These are phyloP conservation scores for Reutealis trisperma DNA, from an alignment of 345 rosid species.

Conservation along the genomic window DNA sequence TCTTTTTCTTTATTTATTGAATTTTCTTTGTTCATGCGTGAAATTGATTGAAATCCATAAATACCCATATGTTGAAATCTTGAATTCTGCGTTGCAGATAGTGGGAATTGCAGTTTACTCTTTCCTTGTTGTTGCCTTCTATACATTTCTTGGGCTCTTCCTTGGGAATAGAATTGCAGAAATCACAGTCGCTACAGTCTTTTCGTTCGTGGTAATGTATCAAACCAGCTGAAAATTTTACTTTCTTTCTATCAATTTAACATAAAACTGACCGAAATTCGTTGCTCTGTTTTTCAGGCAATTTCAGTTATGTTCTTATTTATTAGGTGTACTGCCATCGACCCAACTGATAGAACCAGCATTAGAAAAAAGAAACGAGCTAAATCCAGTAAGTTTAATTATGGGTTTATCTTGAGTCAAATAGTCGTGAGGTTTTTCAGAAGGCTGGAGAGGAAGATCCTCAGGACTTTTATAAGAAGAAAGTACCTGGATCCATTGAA, in stretches of 20 bases:
- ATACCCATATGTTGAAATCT: constrained; percentile 7
- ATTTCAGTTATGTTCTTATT: constrained; percentile 71
- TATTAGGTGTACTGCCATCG: constrained; percentile 81
- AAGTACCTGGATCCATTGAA: constrained; percentile 83
- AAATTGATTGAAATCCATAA: neutral
- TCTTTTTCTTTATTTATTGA: neutral
- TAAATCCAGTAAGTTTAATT: constrained; percentile 60
- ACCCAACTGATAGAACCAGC: constrained; percentile 86
- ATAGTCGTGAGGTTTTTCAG: constrained; percentile 70
- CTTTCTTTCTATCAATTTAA: constrained; percentile 1
- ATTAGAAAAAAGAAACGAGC: constrained; percentile 58
- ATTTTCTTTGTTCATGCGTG: neutral
- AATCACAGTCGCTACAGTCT: constrained; percentile 58
- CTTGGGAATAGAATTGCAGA: constrained; percentile 77
- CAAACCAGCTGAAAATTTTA: neutral
- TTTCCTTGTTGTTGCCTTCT: constrained; percentile 66
- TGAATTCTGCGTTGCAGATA: constrained; percentile 45
- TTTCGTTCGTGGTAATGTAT: constrained; percentile 66
- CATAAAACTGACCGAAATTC: neutral
- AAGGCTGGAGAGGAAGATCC: constrained; percentile 83
- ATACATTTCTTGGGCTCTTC: constrained; percentile 75
- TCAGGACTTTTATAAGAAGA: constrained; percentile 69
- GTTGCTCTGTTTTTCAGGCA: constrained; percentile 50
- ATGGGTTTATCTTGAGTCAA: constrained; percentile 76
- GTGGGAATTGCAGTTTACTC: constrained; percentile 79